Percentiles rank a stretch among this genome's conserved stretches.
phyloP scores from a whole-genome alignment of 179 eudicot genomes.

The Amaranthus tricolor region DNA sequence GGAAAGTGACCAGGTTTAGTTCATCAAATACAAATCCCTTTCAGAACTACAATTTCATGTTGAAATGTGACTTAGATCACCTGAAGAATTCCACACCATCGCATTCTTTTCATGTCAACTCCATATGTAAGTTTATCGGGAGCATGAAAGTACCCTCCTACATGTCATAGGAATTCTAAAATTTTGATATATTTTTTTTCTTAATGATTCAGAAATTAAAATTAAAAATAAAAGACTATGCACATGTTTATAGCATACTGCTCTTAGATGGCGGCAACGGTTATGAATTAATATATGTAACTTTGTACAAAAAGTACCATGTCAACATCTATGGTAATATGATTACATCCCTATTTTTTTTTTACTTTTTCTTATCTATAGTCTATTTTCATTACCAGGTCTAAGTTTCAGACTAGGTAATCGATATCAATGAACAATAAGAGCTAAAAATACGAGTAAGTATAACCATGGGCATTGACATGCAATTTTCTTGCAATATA shows the following conservation, averaged over 20 bases:
- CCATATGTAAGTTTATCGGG: slow-evolving; percentile 82
- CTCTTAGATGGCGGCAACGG: no score
- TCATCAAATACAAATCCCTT: slow-evolving; percentile 6
- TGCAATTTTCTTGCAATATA: no score
- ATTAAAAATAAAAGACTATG: background rate
- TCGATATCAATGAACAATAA: no score
- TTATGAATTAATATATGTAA: no score
- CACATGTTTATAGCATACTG: background rate
- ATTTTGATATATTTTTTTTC: background rate
- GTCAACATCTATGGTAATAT: no score
- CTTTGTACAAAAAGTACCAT: no score
- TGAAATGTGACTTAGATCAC: slow-evolving; percentile 29
- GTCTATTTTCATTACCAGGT: no score
- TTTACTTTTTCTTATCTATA: no score
- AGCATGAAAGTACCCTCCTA: slow-evolving; percentile 85
- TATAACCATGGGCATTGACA: no score
- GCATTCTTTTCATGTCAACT: slow-evolving; percentile 72
- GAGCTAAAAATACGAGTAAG: no score
- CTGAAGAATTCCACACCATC: slow-evolving; percentile 98
- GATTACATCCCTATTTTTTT: no score
- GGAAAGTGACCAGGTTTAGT: slow-evolving; percentile 14
- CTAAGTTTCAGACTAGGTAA: no score
- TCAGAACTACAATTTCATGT: background rate
- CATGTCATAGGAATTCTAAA: slow-evolving; percentile 17
- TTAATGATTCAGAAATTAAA: background rate